Base-by-base conservation (phyloP, 2,329 filamentous ascomycete genomes). In the Scedosporium dehoogii region DNA sequence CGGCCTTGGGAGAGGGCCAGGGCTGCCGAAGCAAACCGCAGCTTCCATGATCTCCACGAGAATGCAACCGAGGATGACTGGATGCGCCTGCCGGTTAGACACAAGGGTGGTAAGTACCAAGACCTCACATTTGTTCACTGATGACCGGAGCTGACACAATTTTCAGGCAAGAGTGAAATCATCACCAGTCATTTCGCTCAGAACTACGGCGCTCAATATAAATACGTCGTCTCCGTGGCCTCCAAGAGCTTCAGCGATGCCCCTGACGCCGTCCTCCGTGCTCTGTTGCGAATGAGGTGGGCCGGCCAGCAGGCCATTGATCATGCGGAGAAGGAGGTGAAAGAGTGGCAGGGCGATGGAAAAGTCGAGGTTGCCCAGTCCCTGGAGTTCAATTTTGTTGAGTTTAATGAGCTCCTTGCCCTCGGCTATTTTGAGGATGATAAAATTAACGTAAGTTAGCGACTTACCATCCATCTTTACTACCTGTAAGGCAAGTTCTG, bases 181-280 rank as follows among this genome's bases (percentile, higher is more conserved):
- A 69, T 82, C 3, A 82, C 79, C 0, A 74, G 78, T 0, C 81
- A 85, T 60, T 85, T 81, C 63, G 71, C 74, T 2, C 76, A 78
- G 33, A 86, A 86, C 64, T 84, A 80, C 76, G 86, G 86, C 1
- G 85, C 85, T 64, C 80, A 81, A 0, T 90, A 89, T 70, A 88
- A 89, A 61, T 89, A 85, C 67, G 79, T 84, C 42, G 85, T 86
- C 1, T 74, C 77, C 1, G 81, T 84, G 2, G 72, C 78, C 5
- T 81, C 77, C 3, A 74, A 70, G n/a, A 71, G 75, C 0, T 86
- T 86, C 63, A 67, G 72, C 1, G 72, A 78, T 4, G 79, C 83
- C 0, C 81, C 80, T 0, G 62, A 71, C 1, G 71, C 76, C 0
- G 76, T 89, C 1, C 74, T 81, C 5, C 73, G 77, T 55, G 77